Base-by-base conservation (phyloP, 2,329 filamentous ascomycete genomes). In the Exserohilum rostratum region DNA sequence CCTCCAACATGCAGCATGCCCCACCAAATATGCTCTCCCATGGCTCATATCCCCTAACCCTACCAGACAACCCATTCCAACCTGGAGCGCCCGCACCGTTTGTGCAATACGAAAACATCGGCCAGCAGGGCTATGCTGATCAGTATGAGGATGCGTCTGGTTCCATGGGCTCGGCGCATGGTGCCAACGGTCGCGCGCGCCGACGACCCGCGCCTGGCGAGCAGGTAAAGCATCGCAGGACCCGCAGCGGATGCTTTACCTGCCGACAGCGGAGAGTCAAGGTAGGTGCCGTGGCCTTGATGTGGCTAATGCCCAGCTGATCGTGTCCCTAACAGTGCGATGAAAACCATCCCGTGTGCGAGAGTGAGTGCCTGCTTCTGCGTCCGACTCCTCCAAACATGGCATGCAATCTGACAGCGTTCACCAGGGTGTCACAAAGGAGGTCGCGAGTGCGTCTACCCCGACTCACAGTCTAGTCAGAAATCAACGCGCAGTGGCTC, bases 161-260 rank as follows among this genome's bases (percentile, higher is more conserved):
- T 15, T 53, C 57, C 37, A 58, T 69, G 48, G 67, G 70, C 55
- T 54, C 66, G 39, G 60, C 65, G 29, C 68, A 68, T 61, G 61
- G 64, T 55, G 61, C 56, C 47, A 68, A 67, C 57, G 55, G 62
- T 50, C 67, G 72, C 39, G 57, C 66, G 27, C 65, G 71, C 50
- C 66, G 72, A 48, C 68, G 74, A 38, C 54, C 68, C 20, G 62
- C 64, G 11, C 68, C 72, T 18, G 72, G 71, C 10, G 90, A 96
- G 58, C 88, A 90, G 69, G 89, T 96, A 64, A 98, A 98, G 76
- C 93, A 98, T 74, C 89, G 93, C 58, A 87, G 95, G 64, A 98
- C 95, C 38, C 85, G 95, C 66, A 97, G 92, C 60, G 95, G 95
- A 25, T 99, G 95, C 78, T 97, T 85, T 71, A 98, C 93, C 42